These are phyloP conservation scores for Penicillium thymicola DNA, from an alignment of 2,329 filamentous ascomycete species.

Conservation along the genomic window DNA sequence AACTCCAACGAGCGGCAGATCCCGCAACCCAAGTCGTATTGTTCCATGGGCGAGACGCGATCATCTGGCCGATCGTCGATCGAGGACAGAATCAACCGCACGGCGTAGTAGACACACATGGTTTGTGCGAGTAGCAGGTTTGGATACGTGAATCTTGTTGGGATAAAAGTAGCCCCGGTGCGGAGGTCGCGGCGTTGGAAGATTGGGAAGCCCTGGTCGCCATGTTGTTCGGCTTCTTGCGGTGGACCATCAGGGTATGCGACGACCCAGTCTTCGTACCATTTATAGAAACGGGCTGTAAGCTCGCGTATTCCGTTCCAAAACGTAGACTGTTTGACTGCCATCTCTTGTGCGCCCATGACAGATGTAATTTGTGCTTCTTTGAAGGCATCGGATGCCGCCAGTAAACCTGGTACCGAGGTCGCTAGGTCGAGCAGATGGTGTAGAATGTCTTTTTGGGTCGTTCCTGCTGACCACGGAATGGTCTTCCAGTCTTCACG, in stretches of 20 bases:
- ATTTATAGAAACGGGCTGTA: constrained; percentile 29
- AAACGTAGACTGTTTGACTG: constrained; percentile 31
- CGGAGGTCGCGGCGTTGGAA: constrained; percentile 35
- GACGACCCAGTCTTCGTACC: constrained; percentile 34
- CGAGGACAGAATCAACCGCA: constrained; percentile 34
- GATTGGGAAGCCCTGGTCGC: constrained; percentile 31
- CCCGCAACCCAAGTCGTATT: constrained; percentile 35
- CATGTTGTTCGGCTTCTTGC: constrained; percentile 23
- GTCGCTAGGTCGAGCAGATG: constrained; percentile 37
- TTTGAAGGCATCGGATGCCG: constrained; percentile 31
- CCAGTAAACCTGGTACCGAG: constrained; percentile 33
- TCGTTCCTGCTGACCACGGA: constrained; percentile 39
- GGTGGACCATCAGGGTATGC: constrained; percentile 31
- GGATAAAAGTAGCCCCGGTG: constrained; percentile 30
- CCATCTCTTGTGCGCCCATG: constrained; percentile 31
- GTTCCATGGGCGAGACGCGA: constrained; percentile 29
- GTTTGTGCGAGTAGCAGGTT: constrained; percentile 37
- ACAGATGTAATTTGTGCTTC: constrained; percentile 20
- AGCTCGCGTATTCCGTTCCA: constrained; percentile 37
- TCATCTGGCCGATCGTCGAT: constrained; percentile 32
- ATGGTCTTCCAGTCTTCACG: constrained; percentile 40
- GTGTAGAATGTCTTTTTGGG: constrained; percentile 37
- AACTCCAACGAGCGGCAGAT: constrained; percentile 37
- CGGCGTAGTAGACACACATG: constrained; percentile 36
- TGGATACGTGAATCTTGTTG: constrained; percentile 34